Evolutionary conservation across 2,329 filamentous ascomycete species (phyloP).

Genomic region (Hymenoscyphus scutula): DNA sequence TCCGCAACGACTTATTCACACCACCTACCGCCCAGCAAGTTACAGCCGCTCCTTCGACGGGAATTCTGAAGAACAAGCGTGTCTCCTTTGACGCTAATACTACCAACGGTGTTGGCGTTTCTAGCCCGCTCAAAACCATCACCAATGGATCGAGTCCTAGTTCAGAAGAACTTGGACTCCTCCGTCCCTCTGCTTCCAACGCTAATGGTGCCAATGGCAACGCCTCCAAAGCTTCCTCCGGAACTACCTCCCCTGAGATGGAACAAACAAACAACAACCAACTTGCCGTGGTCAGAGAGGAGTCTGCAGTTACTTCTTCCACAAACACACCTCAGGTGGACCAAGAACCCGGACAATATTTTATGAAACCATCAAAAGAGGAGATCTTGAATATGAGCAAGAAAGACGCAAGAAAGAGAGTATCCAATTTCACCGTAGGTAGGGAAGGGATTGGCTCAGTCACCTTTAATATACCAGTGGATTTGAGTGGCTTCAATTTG

Average conservation of each 20-base stretch:
- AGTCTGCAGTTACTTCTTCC: constrained; percentile 45
- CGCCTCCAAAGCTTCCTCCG: constrained; percentile 39
- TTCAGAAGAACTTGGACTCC: constrained; percentile 57
- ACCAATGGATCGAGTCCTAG: constrained; percentile 48
- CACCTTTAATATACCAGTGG: constrained; percentile 76
- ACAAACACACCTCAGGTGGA: constrained; percentile 22
- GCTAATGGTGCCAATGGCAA: constrained; percentile 45
- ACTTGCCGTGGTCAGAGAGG: constrained; percentile 75
- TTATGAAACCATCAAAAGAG: constrained; percentile 74
- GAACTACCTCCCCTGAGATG: constrained; percentile 56
- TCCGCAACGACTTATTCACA: constrained; percentile 70
- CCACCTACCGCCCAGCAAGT: constrained; percentile 46
- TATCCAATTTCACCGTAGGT: constrained; percentile 76
- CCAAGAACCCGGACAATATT: constrained; percentile 69
- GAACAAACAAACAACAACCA: constrained; percentile 71
- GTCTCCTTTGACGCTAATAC: constrained; percentile 84
- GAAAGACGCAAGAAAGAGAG: constrained; percentile 70
- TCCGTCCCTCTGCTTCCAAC: constrained; percentile 51
- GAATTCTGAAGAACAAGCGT: constrained; percentile 65
- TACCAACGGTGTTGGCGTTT: constrained; percentile 42
- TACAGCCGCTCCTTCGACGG: constrained; percentile 46
- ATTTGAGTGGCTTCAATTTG: constrained; percentile 74
- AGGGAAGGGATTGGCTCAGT: constrained; percentile 79
- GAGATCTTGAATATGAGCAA: constrained; percentile 50
- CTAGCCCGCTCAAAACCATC: constrained; percentile 35